phyloP scores from a whole-genome alignment of 108 stramenopile species.

The Poteriospumella lacustris region DNA sequence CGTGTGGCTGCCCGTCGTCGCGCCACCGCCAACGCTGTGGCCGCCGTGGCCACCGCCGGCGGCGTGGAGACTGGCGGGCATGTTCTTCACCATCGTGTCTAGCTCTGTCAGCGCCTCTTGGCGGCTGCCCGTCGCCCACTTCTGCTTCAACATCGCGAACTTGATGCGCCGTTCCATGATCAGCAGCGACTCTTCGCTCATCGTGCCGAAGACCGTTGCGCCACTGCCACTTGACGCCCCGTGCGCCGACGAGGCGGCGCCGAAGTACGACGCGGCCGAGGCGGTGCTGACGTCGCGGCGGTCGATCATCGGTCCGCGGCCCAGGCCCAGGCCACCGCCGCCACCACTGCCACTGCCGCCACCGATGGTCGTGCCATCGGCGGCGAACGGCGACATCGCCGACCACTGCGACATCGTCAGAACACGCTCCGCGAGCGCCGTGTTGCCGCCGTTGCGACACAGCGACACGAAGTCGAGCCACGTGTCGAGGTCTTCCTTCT shows the following conservation, averaged over 20 bases:
- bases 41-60: constrained; percentile 63
- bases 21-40: constrained; percentile 45
- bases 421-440: constrained; percentile 69
- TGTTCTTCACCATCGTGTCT: background rate
- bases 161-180: background rate
- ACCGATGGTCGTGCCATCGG: background rate
- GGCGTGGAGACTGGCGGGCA: constrained; percentile 57
- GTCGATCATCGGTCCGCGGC: too few species aligned
- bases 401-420: constrained; percentile 35
- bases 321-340: too few species aligned
- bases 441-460: constrained; percentile 76
- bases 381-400: background rate
- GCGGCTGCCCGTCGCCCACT: constrained; percentile 68
- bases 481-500: constrained; percentile 80
- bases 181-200: too few species aligned
- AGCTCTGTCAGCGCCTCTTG: constrained; percentile 64
- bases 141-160: constrained; percentile 62
- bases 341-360: too few species aligned
- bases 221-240: too few species aligned
- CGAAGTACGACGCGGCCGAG: background rate
- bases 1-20: too few species aligned
- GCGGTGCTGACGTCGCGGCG: background rate
- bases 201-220: too few species aligned
- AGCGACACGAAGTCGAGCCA: constrained; percentile 81
- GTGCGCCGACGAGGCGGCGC: background rate